Conservation (phyloP, 108 stramenopile genomes). For the Pseudonitzschia multistriata region DNA sequence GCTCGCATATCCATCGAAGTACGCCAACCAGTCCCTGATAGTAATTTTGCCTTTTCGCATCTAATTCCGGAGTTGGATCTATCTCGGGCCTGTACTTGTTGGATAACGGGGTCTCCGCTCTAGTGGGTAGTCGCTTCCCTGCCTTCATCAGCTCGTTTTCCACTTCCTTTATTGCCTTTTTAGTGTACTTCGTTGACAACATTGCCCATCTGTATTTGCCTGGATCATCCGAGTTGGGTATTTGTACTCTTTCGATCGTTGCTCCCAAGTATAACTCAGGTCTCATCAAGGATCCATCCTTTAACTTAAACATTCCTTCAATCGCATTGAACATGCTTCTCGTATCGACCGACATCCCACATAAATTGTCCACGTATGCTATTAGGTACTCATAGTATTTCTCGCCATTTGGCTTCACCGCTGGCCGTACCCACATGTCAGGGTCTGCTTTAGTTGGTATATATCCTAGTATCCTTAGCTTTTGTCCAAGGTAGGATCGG, state of each 20-base stretch:
- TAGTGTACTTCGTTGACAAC: background rate
- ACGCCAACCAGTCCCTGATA: slow-evolving; percentile 43
- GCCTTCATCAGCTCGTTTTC: background rate
- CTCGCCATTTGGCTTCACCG: slow-evolving; percentile 12
- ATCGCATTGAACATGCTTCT: background rate
- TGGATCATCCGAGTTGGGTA: background rate
- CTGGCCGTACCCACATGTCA: slow-evolving; percentile 30
- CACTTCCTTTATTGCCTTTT: background rate
- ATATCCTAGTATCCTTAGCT: slow-evolving; percentile 20
- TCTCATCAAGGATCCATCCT: background rate
- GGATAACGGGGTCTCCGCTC: background rate
- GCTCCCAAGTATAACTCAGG: background rate
- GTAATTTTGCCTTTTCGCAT: slow-evolving; percentile 18
- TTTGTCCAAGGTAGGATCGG: slow-evolving; percentile 13
- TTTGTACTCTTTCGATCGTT: background rate
- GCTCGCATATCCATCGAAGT: slow-evolving; percentile 50
- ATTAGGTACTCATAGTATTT: slow-evolving; percentile 39
- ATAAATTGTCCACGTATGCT: slow-evolving; percentile 42
- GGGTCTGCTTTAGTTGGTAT: slow-evolving; percentile 27
- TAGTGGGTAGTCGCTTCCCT: background rate
- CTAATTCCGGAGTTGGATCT: slow-evolving; percentile 21
- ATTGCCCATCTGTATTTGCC: background rate
- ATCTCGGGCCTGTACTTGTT: slow-evolving; percentile 14
- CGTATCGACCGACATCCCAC: background rate
- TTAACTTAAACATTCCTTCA: background rate